phyloP scores from a whole-genome alignment of 2,329 filamentous ascomycete genomes.

The Cordyceps sp. region DNA sequence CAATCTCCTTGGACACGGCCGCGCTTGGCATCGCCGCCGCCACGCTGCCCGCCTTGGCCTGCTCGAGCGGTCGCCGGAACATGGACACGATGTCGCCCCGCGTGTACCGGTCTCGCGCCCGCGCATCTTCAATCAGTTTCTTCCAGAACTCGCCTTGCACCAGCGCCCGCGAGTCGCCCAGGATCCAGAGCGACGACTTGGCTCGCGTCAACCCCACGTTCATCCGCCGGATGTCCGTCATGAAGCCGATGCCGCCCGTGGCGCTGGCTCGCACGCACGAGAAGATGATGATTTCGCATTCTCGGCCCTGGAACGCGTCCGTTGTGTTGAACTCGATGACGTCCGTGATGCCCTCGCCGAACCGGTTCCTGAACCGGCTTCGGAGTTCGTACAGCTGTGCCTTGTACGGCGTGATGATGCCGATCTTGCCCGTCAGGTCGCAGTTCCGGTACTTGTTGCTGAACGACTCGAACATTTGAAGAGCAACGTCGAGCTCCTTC shows the following conservation, averaged over 20 bases:
- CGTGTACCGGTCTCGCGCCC: conserved; percentile 58
- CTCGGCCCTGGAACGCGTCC: conserved; percentile 91
- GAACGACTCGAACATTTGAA: conserved; percentile 71
- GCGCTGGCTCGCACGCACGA: conserved; percentile 89
- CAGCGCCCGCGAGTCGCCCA: conserved; percentile 80
- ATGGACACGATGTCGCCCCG: conserved; percentile 39
- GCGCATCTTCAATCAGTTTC: conserved; percentile 69
- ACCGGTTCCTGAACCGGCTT: conserved; percentile 52
- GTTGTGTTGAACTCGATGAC: conserved; percentile 96
- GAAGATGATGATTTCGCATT: conserved; percentile 97
- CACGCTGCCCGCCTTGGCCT: conserved; percentile 11
- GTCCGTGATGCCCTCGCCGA: conserved; percentile 58
- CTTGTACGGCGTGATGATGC: conserved; percentile 97
- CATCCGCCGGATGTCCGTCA: conserved; percentile 97
- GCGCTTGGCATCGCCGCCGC: not conserved
- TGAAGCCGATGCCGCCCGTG: conserved; percentile 94
- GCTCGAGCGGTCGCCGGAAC: conserved; percentile 26
- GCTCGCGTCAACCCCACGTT: conserved; percentile 95
- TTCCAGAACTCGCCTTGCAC: conserved; percentile 83
- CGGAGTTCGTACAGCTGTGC: conserved; percentile 74
- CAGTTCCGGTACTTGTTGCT: conserved; percentile 51
- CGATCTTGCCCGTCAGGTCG: conserved; percentile 69
- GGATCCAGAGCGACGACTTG: conserved; percentile 90
- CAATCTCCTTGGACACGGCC: conserved; percentile 2
- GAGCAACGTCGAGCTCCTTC: conserved; percentile 71